These are phyloP conservation scores for Spongospora subterranea DNA, from an alignment of 208 protist species.

Conservation along the genomic window DNA sequence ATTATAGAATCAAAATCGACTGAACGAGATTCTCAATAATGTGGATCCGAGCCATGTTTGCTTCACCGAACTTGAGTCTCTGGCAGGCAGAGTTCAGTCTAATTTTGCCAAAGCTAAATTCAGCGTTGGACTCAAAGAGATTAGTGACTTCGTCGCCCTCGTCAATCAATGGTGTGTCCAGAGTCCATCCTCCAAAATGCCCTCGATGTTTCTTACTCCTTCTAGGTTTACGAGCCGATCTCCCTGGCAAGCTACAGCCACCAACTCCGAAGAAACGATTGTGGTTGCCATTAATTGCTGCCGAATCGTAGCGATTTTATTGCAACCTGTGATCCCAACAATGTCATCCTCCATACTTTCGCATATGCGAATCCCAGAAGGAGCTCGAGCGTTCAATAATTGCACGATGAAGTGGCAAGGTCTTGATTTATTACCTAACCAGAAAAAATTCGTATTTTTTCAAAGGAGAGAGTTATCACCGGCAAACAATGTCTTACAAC, in stretches of 20 bases:
- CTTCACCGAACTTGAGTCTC: too few relatives aligned
- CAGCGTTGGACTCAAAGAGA: neutral
- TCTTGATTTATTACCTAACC: too few relatives aligned
- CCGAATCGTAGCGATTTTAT: neutral
- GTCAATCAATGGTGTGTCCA: neutral
- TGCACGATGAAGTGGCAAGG: neutral
- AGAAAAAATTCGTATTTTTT: too few relatives aligned
- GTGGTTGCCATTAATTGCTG: slow-evolving; percentile 41
- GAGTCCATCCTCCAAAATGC: neutral
- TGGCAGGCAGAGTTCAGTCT: neutral
- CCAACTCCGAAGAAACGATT: slow-evolving; percentile 39
- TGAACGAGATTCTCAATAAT: too few relatives aligned
- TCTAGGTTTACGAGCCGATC: neutral
- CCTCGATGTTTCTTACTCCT: neutral
- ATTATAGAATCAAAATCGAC: too few relatives aligned
- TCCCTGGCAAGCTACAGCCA: neutral
- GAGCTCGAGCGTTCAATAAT: neutral
- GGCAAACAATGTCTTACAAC: too few relatives aligned
- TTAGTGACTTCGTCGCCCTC: neutral
- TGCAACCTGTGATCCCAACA: slow-evolving; percentile 56
- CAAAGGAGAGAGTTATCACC: too few relatives aligned
- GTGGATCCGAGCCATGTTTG: too few relatives aligned
- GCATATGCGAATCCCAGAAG: slow-evolving; percentile 20
- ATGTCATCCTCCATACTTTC: neutral
- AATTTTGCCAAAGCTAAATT: neutral